These are phyloP conservation scores for Myriosclerotinia duriaeana DNA, from an alignment of 2,329 filamentous ascomycete species.

Conservation along the genomic window DNA sequence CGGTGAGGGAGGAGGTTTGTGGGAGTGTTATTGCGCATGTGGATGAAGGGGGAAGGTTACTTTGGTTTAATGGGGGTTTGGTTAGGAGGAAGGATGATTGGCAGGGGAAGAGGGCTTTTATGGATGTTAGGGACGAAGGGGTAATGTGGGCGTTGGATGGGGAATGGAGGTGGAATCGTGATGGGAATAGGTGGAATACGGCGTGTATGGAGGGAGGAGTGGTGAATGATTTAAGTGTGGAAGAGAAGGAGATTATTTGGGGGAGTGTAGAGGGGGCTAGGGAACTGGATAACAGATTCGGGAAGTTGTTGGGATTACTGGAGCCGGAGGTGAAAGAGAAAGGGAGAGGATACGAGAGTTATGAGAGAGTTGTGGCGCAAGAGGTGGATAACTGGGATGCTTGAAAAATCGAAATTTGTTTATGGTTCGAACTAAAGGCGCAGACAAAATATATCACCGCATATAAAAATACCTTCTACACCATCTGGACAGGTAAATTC, in stretches of 20 bases:
- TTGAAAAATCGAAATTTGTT: background rate
- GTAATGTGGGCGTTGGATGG: slow-evolving; percentile 4
- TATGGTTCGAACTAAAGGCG: background rate
- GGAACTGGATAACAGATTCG: background rate
- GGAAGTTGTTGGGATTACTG: background rate
- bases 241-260: background rate
- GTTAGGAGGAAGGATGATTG: slow-evolving; percentile 44
- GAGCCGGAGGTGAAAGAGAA: no score
- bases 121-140: slow-evolving; percentile 46
- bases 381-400: background rate
- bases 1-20: slow-evolving; percentile 15
- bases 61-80: slow-evolving; percentile 49
- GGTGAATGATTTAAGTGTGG: background rate
- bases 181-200: slow-evolving; percentile 39
- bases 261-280: slow-evolving; percentile 4
- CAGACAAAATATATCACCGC: background rate
- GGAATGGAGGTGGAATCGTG: background rate
- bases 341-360: background rate
- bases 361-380: background rate
- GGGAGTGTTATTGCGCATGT: slow-evolving; percentile 44
- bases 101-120: slow-evolving; percentile 40
- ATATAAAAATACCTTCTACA: no score
- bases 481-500: no score
- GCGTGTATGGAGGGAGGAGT: slow-evolving; percentile 43
- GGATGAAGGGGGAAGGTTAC: slow-evolving; percentile 42